phyloP scores from a whole-genome alignment of 192 early-diverging fungal genomes.

The Nowakowskiella sp. region DNA sequence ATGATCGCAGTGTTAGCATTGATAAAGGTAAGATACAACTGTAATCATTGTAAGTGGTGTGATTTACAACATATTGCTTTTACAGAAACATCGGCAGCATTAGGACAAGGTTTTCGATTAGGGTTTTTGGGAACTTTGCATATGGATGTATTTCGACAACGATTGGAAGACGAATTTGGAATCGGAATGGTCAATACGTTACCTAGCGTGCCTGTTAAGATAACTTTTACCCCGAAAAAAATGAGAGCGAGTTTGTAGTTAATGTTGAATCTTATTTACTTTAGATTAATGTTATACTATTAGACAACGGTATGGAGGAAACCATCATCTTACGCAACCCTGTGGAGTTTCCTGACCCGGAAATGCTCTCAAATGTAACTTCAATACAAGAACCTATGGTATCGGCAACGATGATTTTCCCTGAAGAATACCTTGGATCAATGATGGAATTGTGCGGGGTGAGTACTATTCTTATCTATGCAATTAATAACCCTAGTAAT shows the following conservation, averaged over 20 bases:
- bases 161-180: conserved; percentile 86
- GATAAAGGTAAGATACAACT: too few species aligned
- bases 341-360: conserved; percentile 78
- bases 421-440: conserved; percentile 43
- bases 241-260: not conserved
- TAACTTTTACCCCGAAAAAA: conserved; percentile 14
- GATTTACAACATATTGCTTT: too few species aligned
- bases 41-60: conserved; percentile 41
- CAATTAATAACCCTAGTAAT: not conserved
- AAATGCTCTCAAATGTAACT: conserved; percentile 55
- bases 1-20: conserved; percentile 86
- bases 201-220: conserved; percentile 72
- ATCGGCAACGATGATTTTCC: conserved; percentile 83
- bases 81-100: conserved; percentile 50
- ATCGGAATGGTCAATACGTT: conserved; percentile 83
- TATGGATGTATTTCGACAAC: conserved; percentile 96
- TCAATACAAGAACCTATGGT: conserved; percentile 81
- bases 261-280: too few species aligned
- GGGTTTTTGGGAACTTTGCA: conserved; percentile 95
- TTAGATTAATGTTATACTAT: too few species aligned
- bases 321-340: conserved; percentile 74
- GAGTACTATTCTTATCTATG: conserved; percentile 13
- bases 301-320: conserved; percentile 30
- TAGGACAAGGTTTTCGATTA: conserved; percentile 94
- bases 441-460: conserved; percentile 54